Percentiles rank a stretch among this genome's conserved stretches.
Conservation (phyloP, 2,329 filamentous ascomycete genomes). For the Microascus cirrosus region DNA sequence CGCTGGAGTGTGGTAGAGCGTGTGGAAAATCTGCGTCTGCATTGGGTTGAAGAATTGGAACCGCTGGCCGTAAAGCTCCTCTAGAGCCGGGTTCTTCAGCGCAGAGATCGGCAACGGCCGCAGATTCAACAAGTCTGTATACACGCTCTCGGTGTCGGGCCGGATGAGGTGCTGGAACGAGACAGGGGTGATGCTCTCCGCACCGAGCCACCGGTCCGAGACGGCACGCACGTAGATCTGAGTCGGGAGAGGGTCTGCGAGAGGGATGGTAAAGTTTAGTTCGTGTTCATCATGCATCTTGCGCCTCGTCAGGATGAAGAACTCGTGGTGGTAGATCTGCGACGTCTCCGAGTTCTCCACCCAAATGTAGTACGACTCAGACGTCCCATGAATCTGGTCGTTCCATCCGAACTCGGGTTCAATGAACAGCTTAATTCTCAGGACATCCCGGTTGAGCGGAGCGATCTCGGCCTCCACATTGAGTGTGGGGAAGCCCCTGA, state of each 20-base stretch:
- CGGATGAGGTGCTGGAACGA: conserved; percentile 97
- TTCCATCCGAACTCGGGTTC: conserved; percentile 93
- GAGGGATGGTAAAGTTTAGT: conserved; percentile 91
- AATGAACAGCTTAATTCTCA: conserved; percentile 79
- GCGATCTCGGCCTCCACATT: conserved; percentile 90
- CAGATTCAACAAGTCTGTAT: conserved; percentile 84
- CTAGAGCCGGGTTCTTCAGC: conserved; percentile 74
- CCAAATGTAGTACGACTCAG: conserved; percentile 97
- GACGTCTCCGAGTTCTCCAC: conserved; percentile 97
- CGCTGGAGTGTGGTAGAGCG: conserved; percentile 80
- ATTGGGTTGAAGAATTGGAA: conserved; percentile 99
- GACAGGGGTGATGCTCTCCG: conserved; percentile 88
- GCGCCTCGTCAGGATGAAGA: conserved; percentile 80
- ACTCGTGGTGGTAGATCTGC: conserved; percentile 96
- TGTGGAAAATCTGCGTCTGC: conserved; percentile 98
- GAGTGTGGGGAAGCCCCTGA: conserved; percentile 87
- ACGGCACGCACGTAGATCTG: conserved; percentile 95
- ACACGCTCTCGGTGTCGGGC: conserved; percentile 93
- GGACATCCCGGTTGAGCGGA: conserved; percentile 84
- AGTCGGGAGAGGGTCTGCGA: conserved; percentile 83
- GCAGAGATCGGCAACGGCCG: conserved; percentile 82
- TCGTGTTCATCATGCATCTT: conserved; percentile 96
- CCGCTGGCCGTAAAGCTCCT: conserved; percentile 77
- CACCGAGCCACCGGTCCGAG: conserved; percentile 92
- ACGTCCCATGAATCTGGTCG: conserved; percentile 83